Evolutionary conservation across 495 filamentous ascomycete species (phyloP), one percentile per base, ranked within the genome.

Genomic region (Penicillium macrosclerotiorum): DNA sequence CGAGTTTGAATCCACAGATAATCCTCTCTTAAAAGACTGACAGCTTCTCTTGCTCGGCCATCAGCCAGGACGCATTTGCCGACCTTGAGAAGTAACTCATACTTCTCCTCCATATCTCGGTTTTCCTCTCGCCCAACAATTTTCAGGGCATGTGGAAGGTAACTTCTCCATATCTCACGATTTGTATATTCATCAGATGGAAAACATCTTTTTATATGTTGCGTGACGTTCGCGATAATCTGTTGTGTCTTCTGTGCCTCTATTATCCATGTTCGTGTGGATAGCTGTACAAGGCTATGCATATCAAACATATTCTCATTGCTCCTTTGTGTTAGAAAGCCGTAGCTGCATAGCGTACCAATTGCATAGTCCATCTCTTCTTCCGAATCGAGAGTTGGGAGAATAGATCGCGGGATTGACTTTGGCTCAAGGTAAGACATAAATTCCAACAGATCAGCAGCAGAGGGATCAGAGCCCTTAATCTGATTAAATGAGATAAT

Each of bases 401-500:
- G 52, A 12, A 64, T 52, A 33, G 49, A 53, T 18, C 20, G 43
- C 38, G 55, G 58, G 8, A 60, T 69, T 41, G 59, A 57, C 52
- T 65, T 67, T 47, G 60, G 57, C 38, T 73, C 70, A 27, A 78
- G 54, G 22, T 57, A 63, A 9, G 69, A 66, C 49, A 77, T 67
- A 47, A 75, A 74, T 8, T 45, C 45, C 6, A 79, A 37, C 24
- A 68, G 47, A 0, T 68, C 47, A 9, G 68, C 70, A 13, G 74
- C 73, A 13, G 39, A 8, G 1, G 42, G 25, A 39, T 73, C 53
- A 8, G 34, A 42, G 12, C 58, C 41, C 17, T 55, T 58, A 32
- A 78, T 75, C 37, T 74, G 65, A 6, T 73, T 53, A 37, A 79
- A 75, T 2, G 74, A 74, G n/a, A 78, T 60, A 0, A 68, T 54